Conservation (phyloP, 176 grass and related monocot species). For the Lolium multiflorum region DNA sequence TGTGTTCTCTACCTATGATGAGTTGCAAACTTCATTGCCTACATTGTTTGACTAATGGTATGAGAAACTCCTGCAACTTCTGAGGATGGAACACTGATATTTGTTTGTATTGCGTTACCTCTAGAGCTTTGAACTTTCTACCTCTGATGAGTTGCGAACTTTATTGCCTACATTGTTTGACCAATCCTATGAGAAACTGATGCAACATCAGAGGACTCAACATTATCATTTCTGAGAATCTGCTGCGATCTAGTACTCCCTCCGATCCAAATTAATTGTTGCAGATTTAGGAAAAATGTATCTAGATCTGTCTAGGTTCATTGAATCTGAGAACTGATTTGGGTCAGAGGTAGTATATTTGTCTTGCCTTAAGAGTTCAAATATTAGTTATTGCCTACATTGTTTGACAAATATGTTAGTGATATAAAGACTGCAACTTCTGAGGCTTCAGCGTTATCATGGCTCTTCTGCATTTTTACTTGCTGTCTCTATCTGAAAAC, state of each 20-base stretch:
- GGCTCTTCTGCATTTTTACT: neutral
- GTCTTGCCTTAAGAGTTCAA: neutral
- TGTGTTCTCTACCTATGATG: conserved; percentile 19
- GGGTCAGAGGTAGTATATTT: neutral
- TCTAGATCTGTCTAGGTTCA: too few species aligned
- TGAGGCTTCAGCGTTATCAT: neutral
- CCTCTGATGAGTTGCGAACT: conserved; percentile 38
- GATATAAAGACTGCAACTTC: neutral
- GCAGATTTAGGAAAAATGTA: too few species aligned
- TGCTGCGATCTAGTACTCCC: neutral
- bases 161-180: conserved; percentile 44
- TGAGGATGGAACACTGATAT: conserved; percentile 12
- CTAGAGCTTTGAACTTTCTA: neutral
- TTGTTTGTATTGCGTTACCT: too few species aligned
- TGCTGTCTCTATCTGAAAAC: neutral
- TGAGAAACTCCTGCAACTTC: conserved; percentile 32
- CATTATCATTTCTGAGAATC: neutral
- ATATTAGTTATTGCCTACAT: conserved; percentile 34
- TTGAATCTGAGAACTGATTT: too few species aligned
- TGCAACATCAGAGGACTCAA: conserved; percentile 16
- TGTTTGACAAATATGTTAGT: conserved; percentile 15
- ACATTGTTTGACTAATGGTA: conserved; percentile 27
- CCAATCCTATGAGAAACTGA: conserved; percentile 5
- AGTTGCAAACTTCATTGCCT: conserved; percentile 33
- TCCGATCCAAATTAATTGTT: too few species aligned